phyloP scores from a whole-genome alignment of 1,139 yeast species.

The Candida sp. region DNA sequence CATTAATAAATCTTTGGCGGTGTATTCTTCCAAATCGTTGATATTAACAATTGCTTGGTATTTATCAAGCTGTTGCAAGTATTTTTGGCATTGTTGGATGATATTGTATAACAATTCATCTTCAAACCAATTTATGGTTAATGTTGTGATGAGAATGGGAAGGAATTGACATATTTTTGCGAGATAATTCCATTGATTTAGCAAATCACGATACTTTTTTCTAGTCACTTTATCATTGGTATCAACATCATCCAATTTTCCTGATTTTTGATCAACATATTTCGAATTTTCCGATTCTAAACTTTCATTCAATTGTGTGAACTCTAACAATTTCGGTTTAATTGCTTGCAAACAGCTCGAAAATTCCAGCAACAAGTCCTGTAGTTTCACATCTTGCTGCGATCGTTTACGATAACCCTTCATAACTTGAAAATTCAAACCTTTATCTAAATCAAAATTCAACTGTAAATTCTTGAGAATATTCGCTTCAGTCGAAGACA shows the following conservation, averaged over 20 bases:
- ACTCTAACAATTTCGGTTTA: slow-evolving; percentile 12
- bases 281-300: slow-evolving; percentile 11
- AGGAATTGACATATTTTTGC: slow-evolving; percentile 24
- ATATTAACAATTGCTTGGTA: slow-evolving; percentile 13
- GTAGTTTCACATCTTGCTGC: slow-evolving; percentile 4
- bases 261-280: slow-evolving; percentile 8
- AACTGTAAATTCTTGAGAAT: slow-evolving; percentile 20
- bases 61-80: slow-evolving; percentile 15
- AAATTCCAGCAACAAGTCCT: slow-evolving; percentile 3
- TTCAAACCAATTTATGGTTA: slow-evolving; percentile 36
- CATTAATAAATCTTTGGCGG: slow-evolving; percentile 5
- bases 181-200: slow-evolving; percentile 21
- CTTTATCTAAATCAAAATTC: slow-evolving; percentile 10
- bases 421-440: slow-evolving; percentile 11
- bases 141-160: slow-evolving; percentile 27
- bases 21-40: slow-evolving; percentile 3
- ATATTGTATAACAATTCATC: slow-evolving; percentile 23
- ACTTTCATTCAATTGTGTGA: slow-evolving; percentile 12
- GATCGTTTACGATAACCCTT: slow-evolving; percentile 11
- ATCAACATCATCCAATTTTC: slow-evolving; percentile 5
- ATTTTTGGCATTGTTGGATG: slow-evolving; percentile 24
- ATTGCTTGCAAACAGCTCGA: slow-evolving; percentile 2
- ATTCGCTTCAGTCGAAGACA: slow-evolving; percentile 27
- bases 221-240: slow-evolving; percentile 5
- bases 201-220: slow-evolving; percentile 11